A percentile compares a stretch with the other conserved stretches of the same genome.
Evolutionary conservation across 2,329 filamentous ascomycete genomes (phyloP).

Genomic region (Fusarium clavum): DNA sequence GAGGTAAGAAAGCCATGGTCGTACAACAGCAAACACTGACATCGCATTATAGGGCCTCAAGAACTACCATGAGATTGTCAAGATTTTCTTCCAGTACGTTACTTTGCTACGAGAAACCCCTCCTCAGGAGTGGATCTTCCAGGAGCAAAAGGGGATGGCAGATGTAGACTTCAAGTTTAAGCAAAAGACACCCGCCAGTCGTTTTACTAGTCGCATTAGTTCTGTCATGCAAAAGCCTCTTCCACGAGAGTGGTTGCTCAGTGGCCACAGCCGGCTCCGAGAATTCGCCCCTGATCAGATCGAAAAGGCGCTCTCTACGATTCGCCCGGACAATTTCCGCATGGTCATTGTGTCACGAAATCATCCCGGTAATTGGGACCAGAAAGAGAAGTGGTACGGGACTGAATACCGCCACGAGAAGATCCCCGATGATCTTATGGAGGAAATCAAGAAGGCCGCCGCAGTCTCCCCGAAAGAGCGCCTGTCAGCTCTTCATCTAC

Average conservation of each 20-base stretch:
- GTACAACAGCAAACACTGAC: slow-evolving; percentile 13
- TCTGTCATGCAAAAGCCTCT: slow-evolving; percentile 92
- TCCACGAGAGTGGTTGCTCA: slow-evolving; percentile 88
- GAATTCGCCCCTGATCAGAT: slow-evolving; percentile 86
- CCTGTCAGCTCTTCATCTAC: slow-evolving; percentile 80
- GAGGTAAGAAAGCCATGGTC: slow-evolving; percentile 63
- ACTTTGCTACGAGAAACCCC: slow-evolving; percentile 82
- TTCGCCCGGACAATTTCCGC: slow-evolving; percentile 90
- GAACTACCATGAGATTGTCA: slow-evolving; percentile 84
- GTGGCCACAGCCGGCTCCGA: slow-evolving; percentile 78
- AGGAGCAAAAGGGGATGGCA: slow-evolving; percentile 89
- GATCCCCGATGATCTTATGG: slow-evolving; percentile 80
- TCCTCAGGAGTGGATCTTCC: slow-evolving; percentile 92
- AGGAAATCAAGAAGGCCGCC: slow-evolving; percentile 74
- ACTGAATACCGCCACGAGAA: slow-evolving; percentile 90
- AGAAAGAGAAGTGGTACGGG: slow-evolving; percentile 97
- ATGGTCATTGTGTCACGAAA: slow-evolving; percentile 85
- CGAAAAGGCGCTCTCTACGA: slow-evolving; percentile 74
- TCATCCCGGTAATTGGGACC: slow-evolving; percentile 84
- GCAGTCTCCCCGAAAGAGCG: slow-evolving; percentile 68
- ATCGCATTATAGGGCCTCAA: slow-evolving; percentile 67
- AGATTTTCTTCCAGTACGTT: slow-evolving; percentile 91
- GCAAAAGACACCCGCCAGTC: slow-evolving; percentile 89
- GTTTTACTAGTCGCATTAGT: slow-evolving; percentile 87
- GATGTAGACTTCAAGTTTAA: slow-evolving; percentile 96